Base-by-base conservation (phyloP, 495 filamentous ascomycete species). In the Penicillium desertorum region DNA sequence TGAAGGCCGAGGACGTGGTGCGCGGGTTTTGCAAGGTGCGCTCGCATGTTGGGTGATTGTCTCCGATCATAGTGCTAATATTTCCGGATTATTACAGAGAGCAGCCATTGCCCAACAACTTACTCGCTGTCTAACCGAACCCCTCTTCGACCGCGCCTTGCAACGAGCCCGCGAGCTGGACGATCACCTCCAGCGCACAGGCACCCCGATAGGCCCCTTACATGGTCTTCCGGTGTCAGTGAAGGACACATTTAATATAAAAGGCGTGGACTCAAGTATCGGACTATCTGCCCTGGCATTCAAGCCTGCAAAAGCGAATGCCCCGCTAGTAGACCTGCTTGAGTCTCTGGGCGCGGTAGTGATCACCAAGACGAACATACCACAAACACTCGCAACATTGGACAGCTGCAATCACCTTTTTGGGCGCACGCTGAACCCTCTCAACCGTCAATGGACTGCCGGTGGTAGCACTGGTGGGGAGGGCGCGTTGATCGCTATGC, bases 381-480 rank as follows among this genome's bases (percentile, higher is more conserved):
- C 86, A 10, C 81, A 83, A 45, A 79, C 74, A 17, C 67, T 84
- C 57, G 76, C 49, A 19, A 66, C 71, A 9, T 61, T 76, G 5
- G 71, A 75, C 58, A 72, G 68, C 36, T 69, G 63, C 50, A 77
- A 76, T 57, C 66, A 75, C 53, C 66, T 75, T 14, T 83, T 88
- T 54, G 86, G 87, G 8, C 74, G 82, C 5, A 85, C 82, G 0
- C 68, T 85, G 14, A 90, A 92, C 66, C 87, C 88, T 0, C 64
- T 74, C 30, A 86, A 88, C 62, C 77, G 71, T 1, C 70, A 71
- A 16, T 75, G 75, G 54, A 86, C 84, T 0, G 65, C 77, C 0
- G 87, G 87, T 11, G 87, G 87, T 0, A 84, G 80, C 27, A 81
- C 83, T 0, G 86, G 87, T 20, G 88, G 88, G 19, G 88, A 91